A percentile compares a stretch with the other conserved stretches of the same genome.
phyloP scores from a whole-genome alignment of 164 flowering plant species.

The Saururus chinensis region DNA sequence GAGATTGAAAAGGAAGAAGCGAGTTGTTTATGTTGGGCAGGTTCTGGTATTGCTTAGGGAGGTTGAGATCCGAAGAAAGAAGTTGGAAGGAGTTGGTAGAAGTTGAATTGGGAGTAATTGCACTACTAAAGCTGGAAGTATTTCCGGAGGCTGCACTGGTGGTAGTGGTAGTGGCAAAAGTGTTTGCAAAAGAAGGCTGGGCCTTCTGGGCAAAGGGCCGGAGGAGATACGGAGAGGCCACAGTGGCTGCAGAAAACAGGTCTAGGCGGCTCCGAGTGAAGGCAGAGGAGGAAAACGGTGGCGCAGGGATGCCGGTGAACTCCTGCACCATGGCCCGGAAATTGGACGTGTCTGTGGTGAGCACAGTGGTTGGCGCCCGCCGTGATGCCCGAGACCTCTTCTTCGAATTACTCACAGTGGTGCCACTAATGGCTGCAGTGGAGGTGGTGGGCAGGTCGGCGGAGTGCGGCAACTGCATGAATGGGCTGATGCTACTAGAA shows the following conservation, averaged over 20 bases:
- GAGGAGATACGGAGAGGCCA: slow-evolving; percentile 24
- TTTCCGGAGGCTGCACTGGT: background rate
- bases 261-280: slow-evolving; percentile 39
- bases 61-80: background rate
- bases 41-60: slow-evolving; percentile 8
- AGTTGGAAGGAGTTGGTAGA: slow-evolving; percentile 11
- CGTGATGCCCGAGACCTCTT: slow-evolving; percentile 67
- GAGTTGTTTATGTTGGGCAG: slow-evolving; percentile 28
- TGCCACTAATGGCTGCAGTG: background rate
- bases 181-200: slow-evolving; percentile 8
- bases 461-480: background rate
- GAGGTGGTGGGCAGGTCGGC: background rate
- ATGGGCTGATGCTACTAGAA: background rate
- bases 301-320: slow-evolving; percentile 64
- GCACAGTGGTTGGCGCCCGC: slow-evolving; percentile 74
- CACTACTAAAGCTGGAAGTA: slow-evolving; percentile 8
- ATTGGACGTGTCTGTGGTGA: slow-evolving; percentile 68
- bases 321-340: slow-evolving; percentile 82
- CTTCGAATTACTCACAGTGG: slow-evolving; percentile 28
- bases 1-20: slow-evolving; percentile 31
- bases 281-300: slow-evolving; percentile 44
- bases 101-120: slow-evolving; percentile 12
- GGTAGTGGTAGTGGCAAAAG: slow-evolving; percentile 3
- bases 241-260: slow-evolving; percentile 18
- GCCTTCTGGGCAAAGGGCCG: slow-evolving; percentile 41